Evolutionary conservation across 345 rosid genomes (phyloP).

Genomic region (Moricandia arvensis): DNA sequence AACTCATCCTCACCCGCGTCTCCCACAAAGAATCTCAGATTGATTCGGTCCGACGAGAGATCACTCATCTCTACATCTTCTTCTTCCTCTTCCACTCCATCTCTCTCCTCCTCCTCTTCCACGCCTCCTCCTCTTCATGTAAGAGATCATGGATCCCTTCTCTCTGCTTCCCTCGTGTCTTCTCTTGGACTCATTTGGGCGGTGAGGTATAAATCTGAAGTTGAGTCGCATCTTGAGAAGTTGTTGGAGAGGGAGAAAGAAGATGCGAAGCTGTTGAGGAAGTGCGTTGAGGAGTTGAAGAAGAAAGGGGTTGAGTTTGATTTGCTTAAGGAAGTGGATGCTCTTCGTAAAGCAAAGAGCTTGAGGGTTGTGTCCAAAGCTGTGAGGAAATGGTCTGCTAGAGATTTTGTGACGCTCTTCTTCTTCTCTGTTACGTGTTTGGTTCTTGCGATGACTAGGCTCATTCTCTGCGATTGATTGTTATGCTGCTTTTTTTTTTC

Average conservation of each 20-base stretch:
- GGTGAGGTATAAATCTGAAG: conserved; percentile 71
- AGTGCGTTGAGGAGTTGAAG: conserved; percentile 91
- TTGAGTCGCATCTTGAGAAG: conserved; percentile 77
- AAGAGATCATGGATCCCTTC: conserved; percentile 84
- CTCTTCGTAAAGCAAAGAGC: conserved; percentile 89
- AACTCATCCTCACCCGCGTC: conserved; percentile 68
- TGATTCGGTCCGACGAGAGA: conserved; percentile 64
- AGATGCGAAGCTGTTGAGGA: conserved; percentile 68
- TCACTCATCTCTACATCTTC: conserved; percentile 76
- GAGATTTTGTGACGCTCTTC: conserved; percentile 72
- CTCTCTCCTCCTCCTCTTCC: conserved; percentile 77
- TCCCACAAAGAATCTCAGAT: conserved; percentile 79
- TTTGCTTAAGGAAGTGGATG: conserved; percentile 90
- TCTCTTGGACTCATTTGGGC: conserved; percentile 87
- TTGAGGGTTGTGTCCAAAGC: conserved; percentile 62
- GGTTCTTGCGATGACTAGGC: conserved; percentile 72
- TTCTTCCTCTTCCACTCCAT: conserved; percentile 91
- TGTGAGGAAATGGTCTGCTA: conserved; percentile 82
- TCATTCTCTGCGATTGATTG: conserved; percentile 61
- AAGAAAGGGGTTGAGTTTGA: conserved; percentile 87
- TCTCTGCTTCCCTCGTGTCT: conserved; percentile 57
- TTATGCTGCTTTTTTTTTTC: background rate
- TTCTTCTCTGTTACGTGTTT: conserved; percentile 73
- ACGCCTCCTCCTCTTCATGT: conserved; percentile 48
- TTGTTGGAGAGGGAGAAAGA: conserved; percentile 85